Conservation (phyloP, 495 filamentous ascomycete genomes). For the Cryomyces minteri region DNA sequence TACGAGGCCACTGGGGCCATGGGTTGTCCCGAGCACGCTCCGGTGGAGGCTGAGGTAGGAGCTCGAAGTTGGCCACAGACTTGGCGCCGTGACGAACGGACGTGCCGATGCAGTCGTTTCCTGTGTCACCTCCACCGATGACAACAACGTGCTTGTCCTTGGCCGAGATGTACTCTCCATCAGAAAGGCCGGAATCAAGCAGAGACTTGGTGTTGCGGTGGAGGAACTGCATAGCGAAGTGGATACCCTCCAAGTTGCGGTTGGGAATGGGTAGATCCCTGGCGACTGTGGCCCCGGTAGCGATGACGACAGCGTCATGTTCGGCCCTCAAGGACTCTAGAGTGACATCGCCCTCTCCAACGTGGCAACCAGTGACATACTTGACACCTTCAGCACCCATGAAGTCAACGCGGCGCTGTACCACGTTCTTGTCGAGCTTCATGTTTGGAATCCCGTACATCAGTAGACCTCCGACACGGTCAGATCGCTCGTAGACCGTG, state of each 20-base stretch:
- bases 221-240: slow-evolving; percentile 98
- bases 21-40: slow-evolving; percentile 95
- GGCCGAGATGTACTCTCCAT: slow-evolving; percentile 85
- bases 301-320: slow-evolving; percentile 80
- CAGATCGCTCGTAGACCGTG: slow-evolving; percentile 90
- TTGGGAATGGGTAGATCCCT: slow-evolving; percentile 88
- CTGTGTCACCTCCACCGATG: slow-evolving; percentile 96
- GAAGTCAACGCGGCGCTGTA: slow-evolving; percentile 89
- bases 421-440: slow-evolving; percentile 98
- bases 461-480: slow-evolving; percentile 82
- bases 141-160: slow-evolving; percentile 96
- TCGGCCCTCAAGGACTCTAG: slow-evolving; percentile 56
- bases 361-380: slow-evolving; percentile 56
- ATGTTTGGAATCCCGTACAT: slow-evolving; percentile 99
- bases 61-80: slow-evolving; percentile 93
- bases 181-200: slow-evolving; percentile 75
- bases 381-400: slow-evolving; percentile 84
- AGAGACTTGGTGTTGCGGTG: slow-evolving; percentile 98
- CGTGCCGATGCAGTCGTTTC: slow-evolving; percentile 98
- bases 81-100: slow-evolving; percentile 95
- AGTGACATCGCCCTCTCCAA: slow-evolving; percentile 64
- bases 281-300: slow-evolving; percentile 93
- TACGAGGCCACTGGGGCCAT: slow-evolving; percentile 98
- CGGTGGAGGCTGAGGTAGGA: slow-evolving; percentile 84
- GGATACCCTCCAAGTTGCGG: slow-evolving; percentile 81